Base-by-base conservation (phyloP, 129 eudicot genomes). In the Daucus carota region DNA sequence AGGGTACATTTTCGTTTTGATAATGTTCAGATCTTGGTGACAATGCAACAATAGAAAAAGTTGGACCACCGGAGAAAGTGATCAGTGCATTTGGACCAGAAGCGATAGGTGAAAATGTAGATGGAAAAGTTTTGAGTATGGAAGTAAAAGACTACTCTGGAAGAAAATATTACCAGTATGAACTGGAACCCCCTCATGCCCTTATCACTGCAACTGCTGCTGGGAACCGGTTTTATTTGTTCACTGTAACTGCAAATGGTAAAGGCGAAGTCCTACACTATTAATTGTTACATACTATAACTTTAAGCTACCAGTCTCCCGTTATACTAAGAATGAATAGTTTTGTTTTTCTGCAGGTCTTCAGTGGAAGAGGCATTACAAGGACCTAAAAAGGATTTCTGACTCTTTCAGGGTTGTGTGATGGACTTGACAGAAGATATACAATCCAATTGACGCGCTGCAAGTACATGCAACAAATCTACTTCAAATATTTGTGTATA, bases 181-280 rank as follows among this genome's bases (percentile, higher is more conserved):
- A 95, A 88, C 78, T 95, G 40, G 99, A 95, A 65, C 97, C 97
- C 18, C 99, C 99, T 18, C 97, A 91, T 65, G 90, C 86, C 79
- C 66, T 91, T 42, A 95, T 91, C 84, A 91, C 98, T 45, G 97
- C 93, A 40, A 92, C 96, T 65, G 98, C 98, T 4, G 98, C 98
- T 44, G 96, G 98, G 60, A 93, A 93, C 72, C 92, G 98, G 47
- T 92, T 93, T 72, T 93, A 93, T 75, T 57, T 93, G 85, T 93
- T 93, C 87, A 90, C 34, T 62, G 89, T 93, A 24, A 88, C 90
- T 68, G 98, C 90, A 72, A 93, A 79, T 40, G 98, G 98, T 93
- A 88, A 77, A 72, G 12, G 72, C 67, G 44, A 34, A 8, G 6
- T 36, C 38, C 31, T 8, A 22, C 40, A 36, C 74, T 75, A 34